Percentiles rank a stretch among this genome's conserved stretches.
phyloP scores from a whole-genome alignment of 2,329 filamentous ascomycete species.

The Bipolaris oryzae region DNA sequence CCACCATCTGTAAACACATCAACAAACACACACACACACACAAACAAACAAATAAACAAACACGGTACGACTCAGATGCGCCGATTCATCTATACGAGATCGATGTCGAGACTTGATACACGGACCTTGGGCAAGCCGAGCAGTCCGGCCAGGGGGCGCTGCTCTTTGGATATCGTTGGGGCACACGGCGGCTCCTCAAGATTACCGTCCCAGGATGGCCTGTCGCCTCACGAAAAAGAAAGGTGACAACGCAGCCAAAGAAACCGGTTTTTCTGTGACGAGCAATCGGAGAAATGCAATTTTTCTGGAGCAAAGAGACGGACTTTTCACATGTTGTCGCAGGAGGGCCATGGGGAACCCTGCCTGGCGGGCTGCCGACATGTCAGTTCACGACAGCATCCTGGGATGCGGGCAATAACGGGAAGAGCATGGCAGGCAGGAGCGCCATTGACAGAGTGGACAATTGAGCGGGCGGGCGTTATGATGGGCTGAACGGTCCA shows the following conservation, averaged over 20 bases:
- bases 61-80: background rate
- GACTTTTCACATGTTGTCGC: background rate
- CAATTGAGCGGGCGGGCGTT: background rate
- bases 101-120: background rate
- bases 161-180: background rate
- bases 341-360: background rate
- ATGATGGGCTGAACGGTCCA: constrained; percentile 7
- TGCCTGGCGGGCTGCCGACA: background rate
- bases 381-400: background rate
- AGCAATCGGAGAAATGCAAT: background rate
- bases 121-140: background rate
- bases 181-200: background rate
- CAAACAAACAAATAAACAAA: background rate
- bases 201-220: background rate
- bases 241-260: background rate
- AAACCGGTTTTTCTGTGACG: background rate
- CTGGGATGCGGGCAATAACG: background rate
- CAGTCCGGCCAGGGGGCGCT: background rate
- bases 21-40: background rate
- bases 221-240: constrained; percentile 1
- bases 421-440: background rate
- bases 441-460: constrained; percentile 1
- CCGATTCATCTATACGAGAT: background rate
- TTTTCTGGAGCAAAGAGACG: background rate
- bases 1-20: background rate